Base-by-base conservation (phyloP, 306 rosid species). In the Citrullus mucosospermus region DNA sequence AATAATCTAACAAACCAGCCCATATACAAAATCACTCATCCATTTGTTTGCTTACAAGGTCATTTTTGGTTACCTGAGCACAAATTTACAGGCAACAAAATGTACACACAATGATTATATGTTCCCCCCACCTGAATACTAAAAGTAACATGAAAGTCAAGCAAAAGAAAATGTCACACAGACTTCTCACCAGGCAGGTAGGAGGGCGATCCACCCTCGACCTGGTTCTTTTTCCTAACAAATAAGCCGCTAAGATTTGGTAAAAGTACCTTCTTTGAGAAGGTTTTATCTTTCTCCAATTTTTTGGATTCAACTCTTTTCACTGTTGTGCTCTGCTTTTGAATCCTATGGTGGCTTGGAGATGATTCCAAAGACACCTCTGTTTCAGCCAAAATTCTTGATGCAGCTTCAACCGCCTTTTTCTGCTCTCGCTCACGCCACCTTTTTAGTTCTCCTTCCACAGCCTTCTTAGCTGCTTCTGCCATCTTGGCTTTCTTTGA, bases 341-440 rank as follows among this genome's bases (percentile, higher is more conserved):
- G 93, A 73, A 86, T 68, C 77, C 79, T 81, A 74, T 89, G 86
- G 76, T 89, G 96, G 80, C 32, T 91, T 11, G 97, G 93, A 66
- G 99, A 91, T 77, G 97, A 76, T 74, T 91, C 88, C 8, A 82
- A 4, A 2, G 93, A 83, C 50, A 77, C 62, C 81, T 87, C 92
- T 25, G 91, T 85, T 80, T 92, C 97, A 1, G 93, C 90, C 81
- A 96, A 78, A 78, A 96, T 91, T 36, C 96, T 91, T 2, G 97
- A 87, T 18, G 98, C 98, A 30, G 97, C 90, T 81, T 96, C 98
- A 0, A 90, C 93, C 0, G 98, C 99, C 77, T 90, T 96, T 84
- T 96, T 92, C 81, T 91, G 99, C 82, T 96, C 99, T 6, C 89
- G 85, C 60, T 96, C 99, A 1, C 96, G 89, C 99, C 99, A 92